A percentile compares a stretch with the other conserved stretches of the same genome.
Conservation (phyloP, 345 rosid species). For the Cochlearia excelsa region DNA sequence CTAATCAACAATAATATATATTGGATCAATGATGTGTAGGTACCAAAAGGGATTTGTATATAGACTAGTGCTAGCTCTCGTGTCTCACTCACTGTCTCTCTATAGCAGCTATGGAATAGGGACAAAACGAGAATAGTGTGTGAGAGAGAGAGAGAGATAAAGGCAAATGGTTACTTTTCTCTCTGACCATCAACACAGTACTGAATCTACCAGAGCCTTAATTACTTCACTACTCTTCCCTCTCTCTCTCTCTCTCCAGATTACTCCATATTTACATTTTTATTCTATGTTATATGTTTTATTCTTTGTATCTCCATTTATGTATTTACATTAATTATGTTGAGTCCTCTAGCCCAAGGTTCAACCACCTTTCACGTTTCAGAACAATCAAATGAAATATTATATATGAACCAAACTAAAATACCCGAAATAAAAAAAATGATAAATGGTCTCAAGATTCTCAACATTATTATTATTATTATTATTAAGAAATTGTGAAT, state of each 20-base stretch:
- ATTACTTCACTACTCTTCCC: conserved; percentile 25
- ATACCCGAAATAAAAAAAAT: too few species aligned
- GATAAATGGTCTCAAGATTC: too few species aligned
- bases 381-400: not conserved
- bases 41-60: conserved; percentile 8
- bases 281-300: conserved; percentile 8
- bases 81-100: conserved; percentile 26
- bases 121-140: conserved; percentile 32
- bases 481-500: too few species aligned
- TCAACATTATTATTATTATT: too few species aligned
- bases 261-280: conserved; percentile 18
- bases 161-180: conserved; percentile 37
- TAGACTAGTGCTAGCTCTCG: conserved; percentile 22
- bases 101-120: conserved; percentile 29
- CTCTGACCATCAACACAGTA: conserved; percentile 29
- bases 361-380: conserved; percentile 24
- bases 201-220: conserved; percentile 26
- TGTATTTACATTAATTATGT: conserved; percentile 32
- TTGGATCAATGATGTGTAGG: not conserved
- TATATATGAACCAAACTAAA: too few species aligned
- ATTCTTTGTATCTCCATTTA: conserved; percentile 28
- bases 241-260: conserved; percentile 25
- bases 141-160: conserved; percentile 8
- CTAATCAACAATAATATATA: conserved; percentile 10
- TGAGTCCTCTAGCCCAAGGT: conserved; percentile 21